Evolutionary conservation across 768 basidiomycete species (phyloP).

Genomic region (Nevesoporus exiguus): DNA sequence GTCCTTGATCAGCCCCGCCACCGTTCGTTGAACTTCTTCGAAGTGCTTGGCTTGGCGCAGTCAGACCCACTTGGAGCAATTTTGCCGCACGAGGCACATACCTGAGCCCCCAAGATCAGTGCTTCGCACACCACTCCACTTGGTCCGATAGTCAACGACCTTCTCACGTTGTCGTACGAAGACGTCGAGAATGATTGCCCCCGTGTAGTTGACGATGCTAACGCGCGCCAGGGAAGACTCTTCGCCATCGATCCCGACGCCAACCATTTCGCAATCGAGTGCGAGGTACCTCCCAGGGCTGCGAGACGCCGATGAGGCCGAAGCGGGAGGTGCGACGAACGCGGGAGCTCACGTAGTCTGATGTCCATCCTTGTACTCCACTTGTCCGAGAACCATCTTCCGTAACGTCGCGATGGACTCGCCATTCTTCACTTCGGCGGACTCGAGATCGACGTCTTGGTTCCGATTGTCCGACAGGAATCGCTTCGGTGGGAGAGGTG

Average conservation of each 20-base stretch:
- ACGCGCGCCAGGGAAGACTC: conserved; percentile 17
- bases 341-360: conserved; percentile 45
- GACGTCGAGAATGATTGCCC: conserved; percentile 73
- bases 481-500: not conserved
- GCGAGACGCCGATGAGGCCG: conserved; percentile 7
- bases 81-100: conserved; percentile 3
- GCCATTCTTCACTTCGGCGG: conserved; percentile 37
- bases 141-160: conserved; percentile 91
- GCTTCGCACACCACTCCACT: conserved; percentile 34
- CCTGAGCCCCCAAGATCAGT: conserved; percentile 52
- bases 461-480: not conserved
- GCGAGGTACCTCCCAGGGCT: conserved; percentile 76
- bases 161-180: conserved; percentile 84
- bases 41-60: conserved; percentile 63
- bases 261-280: conserved; percentile 68
- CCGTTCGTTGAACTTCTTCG: conserved; percentile 71
- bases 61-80: not conserved
- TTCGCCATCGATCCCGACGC: conserved; percentile 10
- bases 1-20: conserved; percentile 73
- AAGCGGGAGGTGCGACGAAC: not conserved
- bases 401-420: conserved; percentile 27
- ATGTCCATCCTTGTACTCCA: conserved; percentile 34
- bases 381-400: conserved; percentile 51
- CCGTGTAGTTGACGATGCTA: conserved; percentile 79
- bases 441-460: not conserved